A percentile compares a stretch with the other conserved stretches of the same genome.
These are phyloP conservation scores for Saccharomycopsis hybrid DNA, from an alignment of 1,139 yeast genomes.

Conservation along the genomic window DNA sequence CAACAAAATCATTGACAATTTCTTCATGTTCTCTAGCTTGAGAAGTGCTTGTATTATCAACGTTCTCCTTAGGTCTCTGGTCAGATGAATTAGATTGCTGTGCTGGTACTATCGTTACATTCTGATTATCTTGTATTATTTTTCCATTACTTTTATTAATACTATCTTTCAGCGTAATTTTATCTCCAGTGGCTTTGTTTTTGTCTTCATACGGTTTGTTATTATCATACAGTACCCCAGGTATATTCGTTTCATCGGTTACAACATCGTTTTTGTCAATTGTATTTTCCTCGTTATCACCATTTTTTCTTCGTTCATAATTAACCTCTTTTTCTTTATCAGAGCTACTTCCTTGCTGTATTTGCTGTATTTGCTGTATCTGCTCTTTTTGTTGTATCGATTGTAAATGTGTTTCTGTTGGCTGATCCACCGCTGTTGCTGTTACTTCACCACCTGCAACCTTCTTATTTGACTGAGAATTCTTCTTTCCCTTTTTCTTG, in stretches of 20 bases:
- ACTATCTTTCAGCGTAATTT: not conserved
- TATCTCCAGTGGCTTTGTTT: not conserved
- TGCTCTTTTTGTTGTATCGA: no score
- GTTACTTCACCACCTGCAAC: no score
- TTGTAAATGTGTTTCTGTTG: no score
- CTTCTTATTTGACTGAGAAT: no score
- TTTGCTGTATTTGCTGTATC: no score
- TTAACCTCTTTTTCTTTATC: not conserved
- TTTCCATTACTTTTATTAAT: not conserved
- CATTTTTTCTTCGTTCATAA: not conserved
- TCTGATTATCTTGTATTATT: not conserved
- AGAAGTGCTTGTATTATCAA: not conserved
- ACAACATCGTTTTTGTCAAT: not conserved
- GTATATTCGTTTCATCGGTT: not conserved
- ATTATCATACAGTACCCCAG: no score
- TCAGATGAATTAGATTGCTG: not conserved
- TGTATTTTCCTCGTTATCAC: not conserved
- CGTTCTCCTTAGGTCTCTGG: not conserved
- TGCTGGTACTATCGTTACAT: not conserved
- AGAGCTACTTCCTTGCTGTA: no score
- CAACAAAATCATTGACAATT: no score
- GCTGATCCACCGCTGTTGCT: no score
- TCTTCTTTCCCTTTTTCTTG: no score
- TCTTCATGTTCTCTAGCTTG: not conserved
- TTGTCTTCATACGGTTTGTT: not conserved